These are phyloP conservation scores for Agastache rugosa DNA, from an alignment of 257 asterid species.

Conservation along the genomic window DNA sequence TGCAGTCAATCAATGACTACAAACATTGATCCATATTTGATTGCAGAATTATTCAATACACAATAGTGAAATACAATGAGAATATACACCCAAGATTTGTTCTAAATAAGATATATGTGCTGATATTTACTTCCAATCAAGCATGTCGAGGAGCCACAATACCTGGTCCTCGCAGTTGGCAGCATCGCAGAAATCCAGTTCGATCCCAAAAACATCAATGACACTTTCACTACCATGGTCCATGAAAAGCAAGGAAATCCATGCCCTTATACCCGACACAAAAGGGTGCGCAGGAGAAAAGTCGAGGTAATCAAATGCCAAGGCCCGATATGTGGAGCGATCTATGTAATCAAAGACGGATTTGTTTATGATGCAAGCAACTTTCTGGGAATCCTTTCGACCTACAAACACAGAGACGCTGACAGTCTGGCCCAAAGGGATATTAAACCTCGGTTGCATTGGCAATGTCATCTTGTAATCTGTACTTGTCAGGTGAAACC, in stretches of 20 bases:
- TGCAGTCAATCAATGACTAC: background rate
- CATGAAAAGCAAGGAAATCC: conserved; percentile 96
- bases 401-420: conserved; percentile 82
- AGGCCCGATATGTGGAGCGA: conserved; percentile 80
- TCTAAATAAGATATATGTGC: conserved; percentile 24
- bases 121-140: conserved; percentile 85
- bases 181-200: conserved; percentile 93
- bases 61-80: conserved; percentile 14
- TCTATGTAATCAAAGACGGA: conserved; percentile 90
- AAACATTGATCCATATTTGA: background rate
- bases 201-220: conserved; percentile 86
- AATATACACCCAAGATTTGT: conserved; percentile 34
- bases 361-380: conserved; percentile 78
- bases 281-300: conserved; percentile 87
- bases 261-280: conserved; percentile 87
- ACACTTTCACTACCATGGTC: conserved; percentile 74
- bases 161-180: conserved; percentile 82
- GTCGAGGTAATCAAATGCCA: conserved; percentile 91
- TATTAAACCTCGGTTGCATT: conserved; percentile 71
- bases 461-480: conserved; percentile 95
- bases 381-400: conserved; percentile 74
- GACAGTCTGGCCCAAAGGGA: conserved; percentile 76
- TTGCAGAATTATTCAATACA: conserved; percentile 33
- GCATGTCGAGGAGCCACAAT: conserved; percentile 94
- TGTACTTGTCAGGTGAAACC: conserved; percentile 71